Evolutionary conservation across 2,329 filamentous ascomycete genomes (phyloP).

Genomic region (Penicillium sp.): DNA sequence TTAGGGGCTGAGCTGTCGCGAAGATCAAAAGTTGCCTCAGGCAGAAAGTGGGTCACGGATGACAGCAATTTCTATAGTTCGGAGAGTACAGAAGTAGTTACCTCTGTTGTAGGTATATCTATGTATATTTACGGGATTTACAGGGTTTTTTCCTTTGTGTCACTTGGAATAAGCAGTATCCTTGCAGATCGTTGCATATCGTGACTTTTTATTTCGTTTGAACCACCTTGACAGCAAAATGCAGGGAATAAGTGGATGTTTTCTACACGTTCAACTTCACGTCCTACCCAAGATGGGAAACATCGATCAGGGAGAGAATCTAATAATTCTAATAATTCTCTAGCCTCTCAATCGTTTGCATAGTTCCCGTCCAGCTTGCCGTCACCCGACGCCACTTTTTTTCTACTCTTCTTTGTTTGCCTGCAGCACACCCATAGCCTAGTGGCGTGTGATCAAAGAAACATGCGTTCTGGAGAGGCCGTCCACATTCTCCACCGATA

Average conservation of each 20-base stretch:
- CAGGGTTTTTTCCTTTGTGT: not conserved
- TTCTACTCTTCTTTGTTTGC: conserved; percentile 4
- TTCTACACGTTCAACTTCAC: not conserved
- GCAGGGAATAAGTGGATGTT: not conserved
- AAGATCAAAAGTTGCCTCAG: conserved; percentile 1
- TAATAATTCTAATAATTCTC: not conserved
- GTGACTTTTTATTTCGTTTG: not conserved
- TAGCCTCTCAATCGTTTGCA: not conserved
- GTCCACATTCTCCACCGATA: not conserved
- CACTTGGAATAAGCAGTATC: not conserved
- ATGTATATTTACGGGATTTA: not conserved
- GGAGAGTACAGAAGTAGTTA: not conserved
- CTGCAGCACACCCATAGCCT: not conserved
- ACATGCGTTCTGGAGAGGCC: not conserved
- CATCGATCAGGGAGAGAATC: not conserved
- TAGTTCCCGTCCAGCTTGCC: not conserved
- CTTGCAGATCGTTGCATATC: not conserved
- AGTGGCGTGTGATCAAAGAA: conserved; percentile 3
- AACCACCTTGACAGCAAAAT: not conserved
- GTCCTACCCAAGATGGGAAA: not conserved
- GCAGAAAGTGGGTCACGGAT: not conserved
- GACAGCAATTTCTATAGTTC: not conserved
- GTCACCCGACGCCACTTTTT: not conserved
- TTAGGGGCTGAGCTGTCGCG: not conserved
- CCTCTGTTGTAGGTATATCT: not conserved